Percentiles rank a stretch among this genome's conserved stretches.
Conservation (phyloP, 192 early-diverging fungal genomes). For the Mortierella hygrophila region DNA sequence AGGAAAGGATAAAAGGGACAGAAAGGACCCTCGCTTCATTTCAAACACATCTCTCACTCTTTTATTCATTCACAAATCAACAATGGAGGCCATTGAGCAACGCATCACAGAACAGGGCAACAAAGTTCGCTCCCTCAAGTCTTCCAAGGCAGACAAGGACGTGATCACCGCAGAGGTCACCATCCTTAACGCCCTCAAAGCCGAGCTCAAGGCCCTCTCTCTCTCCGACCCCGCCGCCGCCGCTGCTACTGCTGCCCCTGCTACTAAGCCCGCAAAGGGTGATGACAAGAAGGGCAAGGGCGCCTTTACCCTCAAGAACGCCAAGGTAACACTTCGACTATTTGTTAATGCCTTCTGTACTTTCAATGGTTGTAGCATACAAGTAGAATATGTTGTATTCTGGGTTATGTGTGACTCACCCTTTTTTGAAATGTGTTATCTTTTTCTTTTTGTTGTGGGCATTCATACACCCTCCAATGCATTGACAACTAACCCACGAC, state of each 20-base stretch:
- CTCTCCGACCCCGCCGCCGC: conserved; percentile 41
- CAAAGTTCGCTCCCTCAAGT: conserved; percentile 72
- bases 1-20: not conserved
- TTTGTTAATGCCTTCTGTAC: not conserved
- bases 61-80: not conserved
- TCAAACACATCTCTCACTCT: not conserved
- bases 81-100: conserved; percentile 49
- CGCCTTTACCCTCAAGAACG: conserved; percentile 77
- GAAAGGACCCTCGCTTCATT: not conserved
- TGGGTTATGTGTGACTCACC: not conserved
- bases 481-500: not conserved
- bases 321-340: conserved; percentile 71
- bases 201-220: conserved; percentile 63
- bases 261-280: conserved; percentile 35
- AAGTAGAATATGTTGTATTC: not conserved
- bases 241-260: conserved; percentile 22
- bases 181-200: conserved; percentile 71
- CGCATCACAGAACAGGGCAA: conserved; percentile 71
- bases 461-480: not conserved
- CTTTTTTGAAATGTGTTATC: not conserved
- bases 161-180: conserved; percentile 70
- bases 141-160: conserved; percentile 68
- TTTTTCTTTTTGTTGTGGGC: not conserved
- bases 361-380: not conserved
- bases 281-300: conserved; percentile 63